Percentiles rank a stretch among this genome's conserved stretches.
Evolutionary conservation across 2,329 filamentous ascomycete genomes (phyloP).

Genomic region (Myriosclerotinia duriaeana): DNA sequence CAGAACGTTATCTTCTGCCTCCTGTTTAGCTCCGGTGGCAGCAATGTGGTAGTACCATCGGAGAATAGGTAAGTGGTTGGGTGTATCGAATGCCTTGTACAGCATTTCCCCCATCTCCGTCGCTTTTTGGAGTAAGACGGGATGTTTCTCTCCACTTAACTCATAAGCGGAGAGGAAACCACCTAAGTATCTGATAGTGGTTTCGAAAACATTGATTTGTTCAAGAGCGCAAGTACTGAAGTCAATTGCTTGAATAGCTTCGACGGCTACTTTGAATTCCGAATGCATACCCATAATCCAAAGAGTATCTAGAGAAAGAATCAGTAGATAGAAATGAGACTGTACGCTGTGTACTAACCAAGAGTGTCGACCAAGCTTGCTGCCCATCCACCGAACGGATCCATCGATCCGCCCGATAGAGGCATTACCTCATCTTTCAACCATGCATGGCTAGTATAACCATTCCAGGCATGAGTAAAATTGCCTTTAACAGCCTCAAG

Average conservation of each 20-base stretch:
- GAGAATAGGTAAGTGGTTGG: slow-evolving; percentile 53
- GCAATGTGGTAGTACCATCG: slow-evolving; percentile 38
- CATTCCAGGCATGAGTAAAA: slow-evolving; percentile 60
- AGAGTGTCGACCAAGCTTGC: slow-evolving; percentile 72
- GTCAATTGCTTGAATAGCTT: slow-evolving; percentile 65
- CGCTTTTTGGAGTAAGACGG: slow-evolving; percentile 38
- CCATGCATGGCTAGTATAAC: slow-evolving; percentile 78
- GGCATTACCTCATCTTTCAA: slow-evolving; percentile 82
- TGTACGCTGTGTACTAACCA: not conserved
- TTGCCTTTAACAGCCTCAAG: slow-evolving; percentile 30
- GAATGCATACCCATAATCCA: slow-evolving; percentile 80
- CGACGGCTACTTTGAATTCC: slow-evolving; percentile 62
- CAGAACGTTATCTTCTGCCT: slow-evolving; percentile 53
- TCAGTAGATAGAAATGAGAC: not conserved
- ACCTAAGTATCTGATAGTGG: slow-evolving; percentile 44
- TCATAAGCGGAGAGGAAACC: slow-evolving; percentile 43
- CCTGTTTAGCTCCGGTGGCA: slow-evolving; percentile 58
- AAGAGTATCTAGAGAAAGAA: slow-evolving; percentile 65
- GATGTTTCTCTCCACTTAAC: slow-evolving; percentile 36
- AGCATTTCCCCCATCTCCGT: slow-evolving; percentile 40
- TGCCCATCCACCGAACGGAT: slow-evolving; percentile 89
- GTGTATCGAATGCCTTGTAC: slow-evolving; percentile 50
- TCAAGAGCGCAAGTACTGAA: slow-evolving; percentile 31
- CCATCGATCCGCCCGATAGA: slow-evolving; percentile 61
- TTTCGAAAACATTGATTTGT: slow-evolving; percentile 43